phyloP scores from a whole-genome alignment of 179 eudicot species.

The Gypsophila paniculata region DNA sequence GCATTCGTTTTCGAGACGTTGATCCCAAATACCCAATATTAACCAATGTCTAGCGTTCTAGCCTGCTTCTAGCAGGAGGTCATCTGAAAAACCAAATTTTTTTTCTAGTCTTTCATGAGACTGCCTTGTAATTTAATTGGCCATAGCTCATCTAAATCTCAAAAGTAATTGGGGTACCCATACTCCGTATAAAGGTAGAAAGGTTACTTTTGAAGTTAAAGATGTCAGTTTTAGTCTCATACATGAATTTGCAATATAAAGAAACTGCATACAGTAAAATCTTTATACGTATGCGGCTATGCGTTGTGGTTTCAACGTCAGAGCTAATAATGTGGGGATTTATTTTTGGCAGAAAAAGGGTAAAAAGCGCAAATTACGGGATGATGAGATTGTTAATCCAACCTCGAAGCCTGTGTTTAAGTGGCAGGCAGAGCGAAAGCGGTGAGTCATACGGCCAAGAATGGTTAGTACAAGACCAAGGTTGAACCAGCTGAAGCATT shows the following conservation, averaged over 20 bases:
- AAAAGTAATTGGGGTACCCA: neutral
- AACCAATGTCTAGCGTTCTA: neutral
- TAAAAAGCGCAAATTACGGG: constrained; percentile 72
- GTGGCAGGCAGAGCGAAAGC: constrained; percentile 75
- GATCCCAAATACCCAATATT: neutral
- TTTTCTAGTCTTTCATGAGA: neutral
- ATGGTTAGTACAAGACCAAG: neutral
- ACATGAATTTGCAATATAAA: too few relatives aligned
- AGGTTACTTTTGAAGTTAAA: neutral
- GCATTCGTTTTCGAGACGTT: neutral
- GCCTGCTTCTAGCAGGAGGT: neutral
- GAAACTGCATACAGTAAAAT: too few relatives aligned
- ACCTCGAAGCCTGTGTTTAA: constrained; percentile 63
- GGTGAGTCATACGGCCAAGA: constrained; percentile 32
- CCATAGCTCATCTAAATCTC: neutral
- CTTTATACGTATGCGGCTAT: too few relatives aligned
- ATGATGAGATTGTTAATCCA: constrained; percentile 65
- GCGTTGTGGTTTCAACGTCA: neutral
- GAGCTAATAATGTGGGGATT: neutral
- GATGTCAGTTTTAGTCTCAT: too few relatives aligned
- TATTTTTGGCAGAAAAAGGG: constrained; percentile 66
- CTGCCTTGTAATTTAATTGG: neutral
- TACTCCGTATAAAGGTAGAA: neutral
- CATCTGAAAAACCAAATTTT: too few relatives aligned
- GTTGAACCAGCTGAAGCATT: neutral